Base-by-base conservation (phyloP, 805 yeast species). In the Hanseniaspora occidentalis region DNA sequence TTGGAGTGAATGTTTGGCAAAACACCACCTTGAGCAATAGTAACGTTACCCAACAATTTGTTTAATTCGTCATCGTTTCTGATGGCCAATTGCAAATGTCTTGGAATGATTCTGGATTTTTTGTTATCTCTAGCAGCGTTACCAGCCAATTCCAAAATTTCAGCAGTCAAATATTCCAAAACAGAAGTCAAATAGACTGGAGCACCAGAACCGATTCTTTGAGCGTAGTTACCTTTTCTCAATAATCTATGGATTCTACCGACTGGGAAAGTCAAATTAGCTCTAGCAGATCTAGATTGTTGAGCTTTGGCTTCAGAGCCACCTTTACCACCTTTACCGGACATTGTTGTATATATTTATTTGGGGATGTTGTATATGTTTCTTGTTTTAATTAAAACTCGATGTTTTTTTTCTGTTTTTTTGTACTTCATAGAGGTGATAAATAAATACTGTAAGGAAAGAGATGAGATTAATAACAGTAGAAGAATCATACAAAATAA, bases 1-100 rank as follows among this genome's bases (percentile, higher is more conserved):
- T 80, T 79, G 70, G 79, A 85, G 72, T 84, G 95, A 64, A 86
- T 84, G 79, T 85, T 84, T 73, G 96, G 96, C 68, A 88, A 77
- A 57, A 89, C 96, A 84, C 96, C 96, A 80, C 96, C 96, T 70
- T 86, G 94, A 53, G 96, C 96, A 59, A 88, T 89, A 50, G 96
- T 88, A 51, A 89, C 98, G 65, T 85, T 85, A 50, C 80, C 78
- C 51, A 89, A 75, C 58, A 88, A 77, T 69, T 84, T 86, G 84
- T 89, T 88, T 68, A 89, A 77, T 71, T 89, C 96, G 71, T 89
- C 96, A 76, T 89, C 97, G 64, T 88, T 89, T 77, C 97, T 84
- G 75, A 88, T 88, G 67, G 97, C 97, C 58, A 88, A 77, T 71
- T 88, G 96, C 70, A 88, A 78, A 70, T 88, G 96, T 77, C 96